A percentile compares a stretch with the other conserved stretches of the same genome.
Evolutionary conservation across 345 rosid species (phyloP).

Genomic region (Linum usitatissimum): DNA sequence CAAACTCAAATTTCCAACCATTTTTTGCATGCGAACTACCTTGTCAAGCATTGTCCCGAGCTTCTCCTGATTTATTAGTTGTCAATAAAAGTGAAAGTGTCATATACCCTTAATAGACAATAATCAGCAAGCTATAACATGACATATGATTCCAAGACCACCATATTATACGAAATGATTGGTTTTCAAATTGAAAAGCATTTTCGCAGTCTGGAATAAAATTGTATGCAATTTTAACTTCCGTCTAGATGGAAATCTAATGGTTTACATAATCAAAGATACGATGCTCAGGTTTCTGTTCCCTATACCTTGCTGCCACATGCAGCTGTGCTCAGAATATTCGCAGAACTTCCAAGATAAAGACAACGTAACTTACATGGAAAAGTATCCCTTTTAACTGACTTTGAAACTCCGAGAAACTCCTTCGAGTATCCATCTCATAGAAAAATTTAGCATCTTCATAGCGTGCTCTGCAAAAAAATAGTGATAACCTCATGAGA

Average conservation of each 20-base stretch:
- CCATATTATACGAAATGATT: neutral
- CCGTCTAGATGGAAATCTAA: no score
- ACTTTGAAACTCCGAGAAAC: constrained; percentile 52
- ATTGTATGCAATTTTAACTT: neutral
- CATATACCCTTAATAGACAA: neutral
- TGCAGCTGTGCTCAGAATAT: neutral
- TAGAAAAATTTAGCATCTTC: constrained; percentile 97
- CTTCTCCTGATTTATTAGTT: constrained; percentile 52
- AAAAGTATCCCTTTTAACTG: constrained; percentile 86
- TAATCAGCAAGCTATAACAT: neutral
- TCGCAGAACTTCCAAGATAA: neutral
- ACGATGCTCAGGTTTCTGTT: constrained; percentile 1
- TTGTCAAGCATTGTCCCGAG: constrained; percentile 94
- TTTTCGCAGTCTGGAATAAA: constrained; percentile 5
- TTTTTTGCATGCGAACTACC: constrained; percentile 51
- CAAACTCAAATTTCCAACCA: constrained; percentile 40
- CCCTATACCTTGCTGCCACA: neutral
- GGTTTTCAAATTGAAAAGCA: neutral
- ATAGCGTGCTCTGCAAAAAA: constrained; percentile 76
- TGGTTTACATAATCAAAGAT: constrained; percentile 8
- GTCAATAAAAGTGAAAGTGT: constrained; percentile 9
- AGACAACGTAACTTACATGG: constrained; percentile 51
- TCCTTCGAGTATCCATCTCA: constrained; percentile 68
- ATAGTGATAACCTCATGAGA: neutral
- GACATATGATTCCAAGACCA: neutral